These are phyloP conservation scores for Dryadomyces quercivorus DNA, from an alignment of 2,329 filamentous ascomycete genomes.

Conservation along the genomic window DNA sequence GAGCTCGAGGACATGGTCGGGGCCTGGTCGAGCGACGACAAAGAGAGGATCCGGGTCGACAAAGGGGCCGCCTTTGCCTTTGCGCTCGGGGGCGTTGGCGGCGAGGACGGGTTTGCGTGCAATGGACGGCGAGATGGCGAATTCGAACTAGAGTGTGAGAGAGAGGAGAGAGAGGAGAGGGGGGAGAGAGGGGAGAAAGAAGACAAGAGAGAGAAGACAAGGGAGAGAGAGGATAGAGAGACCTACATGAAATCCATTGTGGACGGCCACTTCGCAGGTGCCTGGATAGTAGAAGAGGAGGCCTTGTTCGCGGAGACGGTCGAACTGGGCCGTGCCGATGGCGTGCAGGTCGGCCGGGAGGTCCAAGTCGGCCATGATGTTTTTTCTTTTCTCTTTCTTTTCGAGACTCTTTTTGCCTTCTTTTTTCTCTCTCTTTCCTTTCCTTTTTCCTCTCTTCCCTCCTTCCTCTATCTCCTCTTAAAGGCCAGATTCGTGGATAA, in stretches of 20 bases:
- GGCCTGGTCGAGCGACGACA: slow-evolving; percentile 15
- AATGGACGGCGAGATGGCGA: slow-evolving; percentile 15
- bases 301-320: slow-evolving; percentile 8
- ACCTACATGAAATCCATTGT: slow-evolving; percentile 7
- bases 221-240: no score
- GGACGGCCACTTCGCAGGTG: slow-evolving; percentile 7
- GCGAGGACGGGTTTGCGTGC: slow-evolving; percentile 12
- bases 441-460: not conserved
- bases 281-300: slow-evolving; percentile 10
- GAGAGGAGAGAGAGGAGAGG: not conserved
- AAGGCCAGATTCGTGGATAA: not conserved
- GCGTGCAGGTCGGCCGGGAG: slow-evolving; percentile 9
- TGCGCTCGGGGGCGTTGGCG: slow-evolving; percentile 15
- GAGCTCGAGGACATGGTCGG: slow-evolving; percentile 20
- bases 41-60: slow-evolving; percentile 18
- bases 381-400: not conserved
- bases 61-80: slow-evolving; percentile 15
- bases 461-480: not conserved
- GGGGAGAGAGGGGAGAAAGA: not conserved
- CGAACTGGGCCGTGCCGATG: slow-evolving; percentile 10
- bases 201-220: not conserved
- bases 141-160: slow-evolving; percentile 16
- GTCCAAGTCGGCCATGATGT: not conserved
- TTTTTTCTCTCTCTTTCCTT: not conserved
- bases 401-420: not conserved